Evolutionary conservation across 1,284 basidiomycete species (phyloP).

Genomic region (Fomitopsis betulina): DNA sequence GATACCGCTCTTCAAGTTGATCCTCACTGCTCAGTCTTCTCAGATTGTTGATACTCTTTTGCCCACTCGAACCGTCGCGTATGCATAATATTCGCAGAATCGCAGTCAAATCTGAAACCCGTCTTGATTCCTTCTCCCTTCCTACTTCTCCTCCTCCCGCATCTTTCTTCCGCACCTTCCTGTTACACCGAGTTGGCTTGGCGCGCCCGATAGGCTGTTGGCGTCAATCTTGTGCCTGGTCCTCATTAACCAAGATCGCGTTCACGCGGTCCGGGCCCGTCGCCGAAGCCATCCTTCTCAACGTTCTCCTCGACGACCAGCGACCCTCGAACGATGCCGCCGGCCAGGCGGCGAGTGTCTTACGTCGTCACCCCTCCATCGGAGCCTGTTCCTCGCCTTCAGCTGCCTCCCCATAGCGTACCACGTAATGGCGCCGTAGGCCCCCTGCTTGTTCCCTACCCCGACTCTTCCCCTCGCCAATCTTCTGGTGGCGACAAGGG

Average conservation of each 20-base stretch:
- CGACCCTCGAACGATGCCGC: constrained; percentile 28
- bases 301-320: constrained; percentile 4
- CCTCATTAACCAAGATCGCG: neutral
- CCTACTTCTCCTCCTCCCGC: too few species aligned
- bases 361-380: constrained; percentile 80
- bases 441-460: constrained; percentile 56
- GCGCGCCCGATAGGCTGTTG: neutral
- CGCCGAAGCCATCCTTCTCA: neutral
- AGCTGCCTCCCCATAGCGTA: constrained; percentile 63
- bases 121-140: too few species aligned
- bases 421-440: constrained; percentile 58
- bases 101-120: too few species aligned
- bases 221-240: neutral
- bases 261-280: neutral
- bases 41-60: too few species aligned
- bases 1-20: too few species aligned
- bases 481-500: constrained; percentile 14
- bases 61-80: too few species aligned
- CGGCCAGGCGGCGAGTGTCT: constrained; percentile 61
- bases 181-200: neutral
- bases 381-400: constrained; percentile 59
- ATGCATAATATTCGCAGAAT: too few species aligned
- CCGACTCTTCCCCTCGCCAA: constrained; percentile 32
- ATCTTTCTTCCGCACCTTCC: too few species aligned
- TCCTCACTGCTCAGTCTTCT: too few species aligned